These are phyloP conservation scores for Kodamaea plutei DNA, from an alignment of 1,139 yeast genomes.

Conservation along the genomic window DNA sequence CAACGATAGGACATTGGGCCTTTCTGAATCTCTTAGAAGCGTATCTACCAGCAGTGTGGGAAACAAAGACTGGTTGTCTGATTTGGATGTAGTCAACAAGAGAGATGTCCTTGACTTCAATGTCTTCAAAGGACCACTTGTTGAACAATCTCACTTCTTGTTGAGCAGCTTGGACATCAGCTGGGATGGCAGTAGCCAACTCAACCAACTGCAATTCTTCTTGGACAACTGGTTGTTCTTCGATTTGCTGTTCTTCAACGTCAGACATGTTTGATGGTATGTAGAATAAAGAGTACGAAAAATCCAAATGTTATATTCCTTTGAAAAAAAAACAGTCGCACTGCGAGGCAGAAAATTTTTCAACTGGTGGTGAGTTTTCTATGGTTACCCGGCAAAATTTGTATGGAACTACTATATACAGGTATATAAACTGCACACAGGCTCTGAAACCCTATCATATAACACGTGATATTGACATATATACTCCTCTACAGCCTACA, in stretches of 20 bases:
- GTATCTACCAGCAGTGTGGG: conserved; percentile 99
- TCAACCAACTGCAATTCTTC: conserved; percentile 75
- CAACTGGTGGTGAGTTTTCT: too few relatives aligned
- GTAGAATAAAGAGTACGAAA: conserved; percentile 7
- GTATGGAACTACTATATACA: not conserved
- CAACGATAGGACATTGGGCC: conserved; percentile 99
- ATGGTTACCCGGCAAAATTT: not conserved
- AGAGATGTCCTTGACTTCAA: conserved; percentile 96
- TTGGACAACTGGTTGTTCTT: conserved; percentile 68
- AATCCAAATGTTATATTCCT: conserved; percentile 2
- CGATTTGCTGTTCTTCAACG: conserved; percentile 49
- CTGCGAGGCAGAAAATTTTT: conserved; percentile 1
- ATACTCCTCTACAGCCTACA: too few relatives aligned
- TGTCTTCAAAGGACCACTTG: conserved; percentile 99
- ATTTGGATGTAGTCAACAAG: conserved; percentile 97
- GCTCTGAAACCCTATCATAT: conserved; percentile 1
- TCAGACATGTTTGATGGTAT: conserved; percentile 39
- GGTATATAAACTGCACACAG: not conserved
- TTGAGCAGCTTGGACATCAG: conserved; percentile 94
- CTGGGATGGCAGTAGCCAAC: conserved; percentile 93
- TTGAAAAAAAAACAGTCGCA: conserved; percentile 1
- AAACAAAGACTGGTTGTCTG: conserved; percentile 94
- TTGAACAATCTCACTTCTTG: conserved; percentile 96
- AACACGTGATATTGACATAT: conserved; percentile 4
- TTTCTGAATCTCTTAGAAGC: conserved; percentile 99